A percentile compares a stretch with the other conserved stretches of the same genome.
phyloP scores from a whole-genome alignment of 1,284 basidiomycete species.

The Wallemia ichthyophaga region DNA sequence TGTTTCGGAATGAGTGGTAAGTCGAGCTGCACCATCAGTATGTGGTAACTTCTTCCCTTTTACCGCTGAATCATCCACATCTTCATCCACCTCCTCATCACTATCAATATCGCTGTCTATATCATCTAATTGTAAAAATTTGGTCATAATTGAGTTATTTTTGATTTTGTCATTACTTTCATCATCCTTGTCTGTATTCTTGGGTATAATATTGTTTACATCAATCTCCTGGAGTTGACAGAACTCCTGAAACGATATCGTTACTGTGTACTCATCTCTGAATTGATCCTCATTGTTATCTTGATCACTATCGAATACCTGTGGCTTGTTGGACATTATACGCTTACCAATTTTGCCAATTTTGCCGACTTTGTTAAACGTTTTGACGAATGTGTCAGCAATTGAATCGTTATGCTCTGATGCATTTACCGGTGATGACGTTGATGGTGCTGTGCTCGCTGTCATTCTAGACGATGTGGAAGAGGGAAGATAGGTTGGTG shows the following conservation, averaged over 20 bases:
- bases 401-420: not conserved
- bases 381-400: not conserved
- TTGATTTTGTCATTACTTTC: not conserved
- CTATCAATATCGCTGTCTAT: not conserved
- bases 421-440: not conserved
- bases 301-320: not conserved
- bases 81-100: not conserved
- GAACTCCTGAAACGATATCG: not conserved
- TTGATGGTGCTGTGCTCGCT: not conserved
- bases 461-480: not conserved
- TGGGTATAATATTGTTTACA: not conserved
- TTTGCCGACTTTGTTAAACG: constrained; percentile 4
- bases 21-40: constrained; percentile 1
- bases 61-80: not conserved
- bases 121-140: not conserved
- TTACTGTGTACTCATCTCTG: not conserved
- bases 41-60: not conserved
- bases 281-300: not conserved
- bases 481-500: not conserved
- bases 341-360: constrained; percentile 7
- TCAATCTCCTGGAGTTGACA: not conserved
- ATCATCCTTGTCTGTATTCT: not conserved
- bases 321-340: not conserved
- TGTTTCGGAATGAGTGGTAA: constrained; percentile 6
- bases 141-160: not conserved